Evolutionary conservation across 176 grass and related monocot genomes (phyloP).

Genomic region (Hordeum vulgare): MorexV3_pseudomolecules_assembly NC_058521.1:6371192-6371691

Average conservation of each 20-base stretch:
- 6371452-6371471: not conserved
- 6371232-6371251: not conserved
- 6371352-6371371: too few species aligned
- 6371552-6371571: conserved; percentile 6
- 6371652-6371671: conserved; percentile 98
- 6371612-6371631: conserved; percentile 48
- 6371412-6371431: not conserved
- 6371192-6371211: not conserved
- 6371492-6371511: not conserved
- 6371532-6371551: not conserved
- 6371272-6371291: not conserved
- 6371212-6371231: not conserved
- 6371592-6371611: not conserved
- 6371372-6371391: not conserved
- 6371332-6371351: too few species aligned
- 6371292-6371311: too few species aligned
- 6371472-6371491: not conserved
- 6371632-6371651: conserved; percentile 93
- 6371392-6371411: not conserved
- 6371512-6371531: not conserved
- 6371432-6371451: not conserved
- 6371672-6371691: conserved; percentile 90
- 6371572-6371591: not conserved
- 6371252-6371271: not conserved
- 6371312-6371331: too few species aligned